A percentile compares a stretch with the other conserved stretches of the same genome.
Conservation (phyloP, 2,329 filamentous ascomycete species). For the Ascochyta viciae-villosae region DNA sequence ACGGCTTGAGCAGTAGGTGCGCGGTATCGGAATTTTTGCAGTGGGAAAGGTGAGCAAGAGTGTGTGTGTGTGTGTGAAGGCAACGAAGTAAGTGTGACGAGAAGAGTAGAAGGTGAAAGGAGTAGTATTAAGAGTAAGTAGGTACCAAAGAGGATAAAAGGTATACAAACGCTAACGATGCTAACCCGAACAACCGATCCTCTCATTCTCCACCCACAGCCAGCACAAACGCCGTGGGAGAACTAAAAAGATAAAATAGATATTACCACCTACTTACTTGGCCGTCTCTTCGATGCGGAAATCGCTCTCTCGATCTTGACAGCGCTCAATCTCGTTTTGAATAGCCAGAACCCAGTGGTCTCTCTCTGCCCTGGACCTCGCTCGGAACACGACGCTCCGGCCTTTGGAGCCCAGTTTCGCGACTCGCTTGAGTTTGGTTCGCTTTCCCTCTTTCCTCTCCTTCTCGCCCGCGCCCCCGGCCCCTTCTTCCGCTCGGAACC, state of each 20-base stretch:
- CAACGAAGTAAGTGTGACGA: no score
- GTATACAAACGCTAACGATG: not conserved
- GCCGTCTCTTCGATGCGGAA: constrained; percentile 42
- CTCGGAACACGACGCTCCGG: constrained; percentile 70
- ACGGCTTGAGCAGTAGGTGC: no score
- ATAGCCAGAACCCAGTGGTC: constrained; percentile 73
- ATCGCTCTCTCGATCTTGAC: constrained; percentile 59
- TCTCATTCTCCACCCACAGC: not conserved
- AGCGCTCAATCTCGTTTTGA: constrained; percentile 69
- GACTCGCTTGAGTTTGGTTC: constrained; percentile 63
- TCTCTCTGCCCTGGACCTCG: constrained; percentile 68
- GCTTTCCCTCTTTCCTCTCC: constrained; percentile 49
- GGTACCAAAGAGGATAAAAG: no score
- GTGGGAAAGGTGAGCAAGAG: no score
- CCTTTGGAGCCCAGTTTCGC: constrained; percentile 67
- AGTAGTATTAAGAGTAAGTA: no score
- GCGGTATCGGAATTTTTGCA: no score
- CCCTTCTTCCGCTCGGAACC: constrained; percentile 56
- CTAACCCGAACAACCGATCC: not conserved
- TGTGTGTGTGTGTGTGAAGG: no score
- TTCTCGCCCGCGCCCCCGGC: constrained; percentile 41
- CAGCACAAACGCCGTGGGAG: not conserved
- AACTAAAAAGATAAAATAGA: not conserved
- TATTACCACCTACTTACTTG: not conserved
- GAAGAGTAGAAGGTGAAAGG: no score